phyloP scores from a whole-genome alignment of 2,329 filamentous ascomycete species.

The Tolypocladium tropicale region DNA sequence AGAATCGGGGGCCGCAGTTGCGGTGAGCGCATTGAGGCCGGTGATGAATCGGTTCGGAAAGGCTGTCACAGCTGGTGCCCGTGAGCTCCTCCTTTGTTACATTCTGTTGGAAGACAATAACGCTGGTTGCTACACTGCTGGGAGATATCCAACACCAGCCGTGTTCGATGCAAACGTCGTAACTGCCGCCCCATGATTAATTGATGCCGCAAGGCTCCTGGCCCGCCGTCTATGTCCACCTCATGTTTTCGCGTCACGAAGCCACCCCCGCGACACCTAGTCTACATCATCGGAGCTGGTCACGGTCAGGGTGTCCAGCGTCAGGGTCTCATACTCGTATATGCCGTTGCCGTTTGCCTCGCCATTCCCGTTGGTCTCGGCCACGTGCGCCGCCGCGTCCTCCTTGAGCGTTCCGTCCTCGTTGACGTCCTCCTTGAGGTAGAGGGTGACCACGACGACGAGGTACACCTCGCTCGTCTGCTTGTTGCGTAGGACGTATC shows the following conservation, averaged over 20 bases:
- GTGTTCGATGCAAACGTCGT: too few species aligned
- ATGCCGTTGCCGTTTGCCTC: too few species aligned
- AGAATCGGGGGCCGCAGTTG: too few species aligned
- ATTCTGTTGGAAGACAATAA: too few species aligned
- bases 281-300: conserved; percentile 34
- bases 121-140: too few species aligned
- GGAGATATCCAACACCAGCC: too few species aligned
- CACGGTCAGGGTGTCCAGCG: too few species aligned
- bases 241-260: neutral
- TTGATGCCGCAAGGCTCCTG: neutral
- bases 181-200: neutral
- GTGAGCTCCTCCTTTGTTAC: too few species aligned
- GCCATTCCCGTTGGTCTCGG: neutral
- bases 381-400: conserved; percentile 19
- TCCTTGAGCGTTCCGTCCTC: conserved; percentile 45
- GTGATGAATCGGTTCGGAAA: too few species aligned
- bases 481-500: conserved; percentile 84
- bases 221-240: neutral
- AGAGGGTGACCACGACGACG: conserved; percentile 69
- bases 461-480: conserved; percentile 65
- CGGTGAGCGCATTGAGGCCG: too few species aligned
- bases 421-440: conserved; percentile 56
- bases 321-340: too few species aligned
- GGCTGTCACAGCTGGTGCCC: too few species aligned
- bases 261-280: conserved; percentile 14